Evolutionary conservation across 352 stramenopile genomes (phyloP).

Genomic region (Phytophthora fragariaefolia): DNA sequence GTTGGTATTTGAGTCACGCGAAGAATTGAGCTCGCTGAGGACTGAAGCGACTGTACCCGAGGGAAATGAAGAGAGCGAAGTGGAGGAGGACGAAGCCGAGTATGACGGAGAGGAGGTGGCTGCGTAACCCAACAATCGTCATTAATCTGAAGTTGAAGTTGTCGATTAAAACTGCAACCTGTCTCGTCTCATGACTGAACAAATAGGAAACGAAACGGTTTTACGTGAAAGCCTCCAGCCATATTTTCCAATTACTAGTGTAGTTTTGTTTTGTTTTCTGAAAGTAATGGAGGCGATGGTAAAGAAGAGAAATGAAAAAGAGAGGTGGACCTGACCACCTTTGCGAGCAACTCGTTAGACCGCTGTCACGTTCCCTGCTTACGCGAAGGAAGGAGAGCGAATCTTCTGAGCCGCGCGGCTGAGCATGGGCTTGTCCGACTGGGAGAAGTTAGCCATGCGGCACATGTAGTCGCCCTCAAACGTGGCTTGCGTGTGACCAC

Average conservation of each 20-base stretch:
- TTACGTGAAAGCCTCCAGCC: slow-evolving; percentile 13
- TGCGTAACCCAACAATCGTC: background rate
- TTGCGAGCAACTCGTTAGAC: background rate
- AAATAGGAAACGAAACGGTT: slow-evolving; percentile 2
- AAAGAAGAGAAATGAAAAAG: slow-evolving; percentile 22
- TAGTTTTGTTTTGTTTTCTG: slow-evolving; percentile 34
- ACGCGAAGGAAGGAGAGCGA: slow-evolving; percentile 81
- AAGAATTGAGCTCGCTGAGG: slow-evolving; percentile 14
- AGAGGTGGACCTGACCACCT: background rate
- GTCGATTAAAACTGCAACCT: background rate
- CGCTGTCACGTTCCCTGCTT: slow-evolving; percentile 22
- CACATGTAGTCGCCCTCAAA: slow-evolving; percentile 89
- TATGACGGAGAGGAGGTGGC: slow-evolving; percentile 17
- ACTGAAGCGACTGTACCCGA: slow-evolving; percentile 16
- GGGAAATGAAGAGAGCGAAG: slow-evolving; percentile 36
- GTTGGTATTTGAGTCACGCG: slow-evolving; percentile 22
- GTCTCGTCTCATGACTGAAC: slow-evolving; percentile 17
- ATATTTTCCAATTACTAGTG: slow-evolving; percentile 38
- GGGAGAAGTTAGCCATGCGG: slow-evolving; percentile 82
- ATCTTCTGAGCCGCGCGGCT: slow-evolving; percentile 69
- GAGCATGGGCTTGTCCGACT: slow-evolving; percentile 50
- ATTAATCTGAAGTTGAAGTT: slow-evolving; percentile 31
- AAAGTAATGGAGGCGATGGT: slow-evolving; percentile 29
- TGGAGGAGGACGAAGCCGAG: slow-evolving; percentile 36
- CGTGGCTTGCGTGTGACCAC: slow-evolving; percentile 83